Percentiles rank a stretch among this genome's conserved stretches.
Evolutionary conservation across 495 filamentous ascomycete genomes (phyloP).

Genomic region (Alectoria sarmentosa): DNA sequence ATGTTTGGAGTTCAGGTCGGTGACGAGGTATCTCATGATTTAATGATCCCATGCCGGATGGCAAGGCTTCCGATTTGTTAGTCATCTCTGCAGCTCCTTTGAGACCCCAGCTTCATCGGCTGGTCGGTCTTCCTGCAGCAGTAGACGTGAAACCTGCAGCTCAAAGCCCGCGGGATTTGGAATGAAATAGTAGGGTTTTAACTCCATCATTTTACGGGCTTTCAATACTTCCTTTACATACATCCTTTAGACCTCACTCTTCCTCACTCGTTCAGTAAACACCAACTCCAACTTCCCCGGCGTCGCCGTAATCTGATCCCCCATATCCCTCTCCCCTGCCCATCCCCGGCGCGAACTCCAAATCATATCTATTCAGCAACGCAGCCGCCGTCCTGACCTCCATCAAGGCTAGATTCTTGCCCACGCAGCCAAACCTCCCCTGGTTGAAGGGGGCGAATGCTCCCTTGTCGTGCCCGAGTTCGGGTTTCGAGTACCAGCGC

Average conservation of each 20-base stretch:
- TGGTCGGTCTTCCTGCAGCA: too few relatives aligned
- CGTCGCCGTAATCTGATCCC: slow-evolving; percentile 39
- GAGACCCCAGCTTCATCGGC: too few relatives aligned
- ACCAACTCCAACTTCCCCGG: slow-evolving; percentile 28
- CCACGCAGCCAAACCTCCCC: slow-evolving; percentile 39
- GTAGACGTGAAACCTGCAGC: too few relatives aligned
- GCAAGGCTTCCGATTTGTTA: too few relatives aligned
- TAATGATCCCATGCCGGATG: too few relatives aligned
- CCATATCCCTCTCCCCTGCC: slow-evolving; percentile 36
- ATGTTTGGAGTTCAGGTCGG: too few relatives aligned
- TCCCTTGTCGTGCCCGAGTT: slow-evolving; percentile 39
- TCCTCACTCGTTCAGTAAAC: slow-evolving; percentile 14
- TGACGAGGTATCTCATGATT: too few relatives aligned
- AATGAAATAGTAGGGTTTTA: too few relatives aligned
- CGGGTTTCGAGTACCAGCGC: slow-evolving; percentile 43
- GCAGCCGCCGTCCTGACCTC: slow-evolving; percentile 40
- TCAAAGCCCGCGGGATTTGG: too few relatives aligned
- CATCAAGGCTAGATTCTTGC: slow-evolving; percentile 44
- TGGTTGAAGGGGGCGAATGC: slow-evolving; percentile 48
- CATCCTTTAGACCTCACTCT: not conserved
- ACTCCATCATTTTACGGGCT: too few relatives aligned
- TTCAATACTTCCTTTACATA: too few relatives aligned
- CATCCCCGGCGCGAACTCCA: slow-evolving; percentile 34
- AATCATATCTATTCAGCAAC: slow-evolving; percentile 38
- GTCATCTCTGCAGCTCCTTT: too few relatives aligned